Percentiles rank a stretch among this genome's conserved stretches.
Conservation (phyloP, 495 filamentous ascomycete species). For the Talaromyces nanjingensis region DNA sequence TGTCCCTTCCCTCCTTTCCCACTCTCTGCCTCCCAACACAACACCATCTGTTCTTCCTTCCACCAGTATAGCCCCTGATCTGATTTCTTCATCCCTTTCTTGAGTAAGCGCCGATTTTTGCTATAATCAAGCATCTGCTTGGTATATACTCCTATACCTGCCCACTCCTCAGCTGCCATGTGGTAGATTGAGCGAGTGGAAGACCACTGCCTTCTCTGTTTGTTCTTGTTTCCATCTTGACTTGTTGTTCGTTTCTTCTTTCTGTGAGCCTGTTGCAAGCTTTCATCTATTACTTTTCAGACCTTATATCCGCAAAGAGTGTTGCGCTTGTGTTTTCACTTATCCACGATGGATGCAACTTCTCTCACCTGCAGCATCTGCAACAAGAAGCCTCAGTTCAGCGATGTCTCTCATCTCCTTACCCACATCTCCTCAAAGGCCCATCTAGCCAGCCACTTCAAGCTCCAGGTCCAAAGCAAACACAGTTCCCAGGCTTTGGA, state of each 20-base stretch:
- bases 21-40: neutral
- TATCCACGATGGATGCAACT: constrained; percentile 41
- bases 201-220: neutral
- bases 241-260: constrained; percentile 7
- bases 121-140: neutral
- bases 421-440: constrained; percentile 84
- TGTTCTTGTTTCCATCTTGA: constrained; percentile 11
- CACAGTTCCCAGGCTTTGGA: constrained; percentile 44
- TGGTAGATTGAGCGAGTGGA: neutral
- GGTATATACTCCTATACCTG: neutral
- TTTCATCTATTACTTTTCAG: constrained; percentile 27
- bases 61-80: neutral
- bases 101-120: neutral
- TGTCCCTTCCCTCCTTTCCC: neutral
- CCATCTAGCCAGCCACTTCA: constrained; percentile 70
- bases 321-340: constrained; percentile 5
- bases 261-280: constrained; percentile 13
- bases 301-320: neutral
- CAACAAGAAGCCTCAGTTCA: constrained; percentile 68
- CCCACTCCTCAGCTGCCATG: neutral
- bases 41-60: constrained; percentile 1
- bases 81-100: constrained; percentile 1
- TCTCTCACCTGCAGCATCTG: constrained; percentile 74
- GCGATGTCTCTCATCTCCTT: constrained; percentile 80
- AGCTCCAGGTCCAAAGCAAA: constrained; percentile 56